phyloP scores from a whole-genome alignment of 495 filamentous ascomycete species.

The Penicillium chermesinum region DNA sequence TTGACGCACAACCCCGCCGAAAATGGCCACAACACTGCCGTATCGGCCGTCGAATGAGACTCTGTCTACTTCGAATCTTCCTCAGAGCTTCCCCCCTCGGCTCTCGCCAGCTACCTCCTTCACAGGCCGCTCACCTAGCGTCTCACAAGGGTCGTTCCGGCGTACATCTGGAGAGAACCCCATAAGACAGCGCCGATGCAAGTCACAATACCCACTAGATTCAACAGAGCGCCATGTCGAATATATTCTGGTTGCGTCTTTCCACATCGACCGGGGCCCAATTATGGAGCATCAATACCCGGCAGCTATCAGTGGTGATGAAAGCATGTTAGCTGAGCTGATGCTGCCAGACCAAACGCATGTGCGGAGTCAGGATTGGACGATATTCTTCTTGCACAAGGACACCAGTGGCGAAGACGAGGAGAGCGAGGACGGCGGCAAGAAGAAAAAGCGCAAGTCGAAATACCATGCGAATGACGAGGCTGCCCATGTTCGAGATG shows the following conservation, averaged over 20 bases:
- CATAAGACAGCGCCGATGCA: conserved; percentile 49
- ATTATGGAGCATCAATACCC: conserved; percentile 99
- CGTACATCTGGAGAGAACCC: conserved; percentile 43
- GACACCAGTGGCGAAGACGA: conserved; percentile 78
- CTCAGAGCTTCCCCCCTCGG: conserved; percentile 50
- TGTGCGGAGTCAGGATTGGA: conserved; percentile 95
- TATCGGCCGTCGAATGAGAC: conserved; percentile 42
- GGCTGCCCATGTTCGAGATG: conserved; percentile 42
- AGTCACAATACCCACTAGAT: conserved; percentile 82
- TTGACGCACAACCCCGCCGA: conserved; percentile 5
- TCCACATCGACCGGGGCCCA: conserved; percentile 92
- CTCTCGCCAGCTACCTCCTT: conserved; percentile 49
- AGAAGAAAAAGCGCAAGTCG: conserved; percentile 47
- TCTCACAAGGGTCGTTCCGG: conserved; percentile 37
- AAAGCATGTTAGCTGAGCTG: conserved; percentile 94
- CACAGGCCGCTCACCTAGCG: conserved; percentile 50
- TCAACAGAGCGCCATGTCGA: conserved; percentile 88
- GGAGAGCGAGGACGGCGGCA: conserved; percentile 52
- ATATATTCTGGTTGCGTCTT: conserved; percentile 97
- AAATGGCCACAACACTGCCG: conserved; percentile 42
- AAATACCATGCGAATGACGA: conserved; percentile 47
- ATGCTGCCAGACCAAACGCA: conserved; percentile 99
- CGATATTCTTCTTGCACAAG: conserved; percentile 97
- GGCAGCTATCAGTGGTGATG: conserved; percentile 90
- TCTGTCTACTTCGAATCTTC: conserved; percentile 35